These are phyloP conservation scores for Geotrichum aggregatum DNA, from an alignment of 1,139 yeast species.

Conservation along the genomic window DNA sequence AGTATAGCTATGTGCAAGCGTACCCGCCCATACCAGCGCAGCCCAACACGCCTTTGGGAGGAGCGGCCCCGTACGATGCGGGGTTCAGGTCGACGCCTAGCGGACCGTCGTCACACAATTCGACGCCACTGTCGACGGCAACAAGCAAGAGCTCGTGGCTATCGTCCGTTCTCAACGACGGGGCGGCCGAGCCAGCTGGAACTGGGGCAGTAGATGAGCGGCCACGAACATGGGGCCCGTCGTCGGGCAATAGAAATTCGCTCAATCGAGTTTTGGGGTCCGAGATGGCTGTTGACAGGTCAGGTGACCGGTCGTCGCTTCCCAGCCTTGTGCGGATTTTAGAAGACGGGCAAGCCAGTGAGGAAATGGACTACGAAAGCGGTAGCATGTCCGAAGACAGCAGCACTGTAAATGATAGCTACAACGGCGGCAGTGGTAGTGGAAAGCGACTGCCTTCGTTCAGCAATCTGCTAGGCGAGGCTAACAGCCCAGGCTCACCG, in stretches of 20 bases:
- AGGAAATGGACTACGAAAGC: constrained; percentile 2
- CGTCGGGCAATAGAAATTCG: constrained; percentile 21
- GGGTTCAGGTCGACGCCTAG: constrained; percentile 19
- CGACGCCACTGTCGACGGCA: constrained; percentile 30
- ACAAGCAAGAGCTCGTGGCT: constrained; percentile 33
- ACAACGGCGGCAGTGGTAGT: not conserved
- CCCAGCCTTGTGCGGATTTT: constrained; percentile 32
- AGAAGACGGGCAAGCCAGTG: constrained; percentile 33
- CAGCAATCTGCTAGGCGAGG: not conserved
- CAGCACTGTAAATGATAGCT: not conserved
- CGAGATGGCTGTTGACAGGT: constrained; percentile 25
- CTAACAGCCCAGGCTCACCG: not conserved
- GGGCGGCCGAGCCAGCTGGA: not conserved
- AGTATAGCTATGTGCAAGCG: constrained; percentile 18
- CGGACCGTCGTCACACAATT: constrained; percentile 28
- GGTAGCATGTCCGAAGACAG: too few relatives aligned
- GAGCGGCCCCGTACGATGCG: constrained; percentile 8
- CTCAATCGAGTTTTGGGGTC: constrained; percentile 28
- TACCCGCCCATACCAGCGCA: constrained; percentile 23
- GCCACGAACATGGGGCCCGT: constrained; percentile 37
- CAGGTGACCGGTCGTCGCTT: constrained; percentile 28
- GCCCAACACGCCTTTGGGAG: constrained; percentile 25
- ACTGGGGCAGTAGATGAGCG: constrained; percentile 27
- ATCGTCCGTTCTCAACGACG: constrained; percentile 30
- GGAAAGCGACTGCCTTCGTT: constrained; percentile 10